Base-by-base conservation (phyloP, 2,329 filamentous ascomycete genomes). In the Colletotrichum higginsianum region DNA sequence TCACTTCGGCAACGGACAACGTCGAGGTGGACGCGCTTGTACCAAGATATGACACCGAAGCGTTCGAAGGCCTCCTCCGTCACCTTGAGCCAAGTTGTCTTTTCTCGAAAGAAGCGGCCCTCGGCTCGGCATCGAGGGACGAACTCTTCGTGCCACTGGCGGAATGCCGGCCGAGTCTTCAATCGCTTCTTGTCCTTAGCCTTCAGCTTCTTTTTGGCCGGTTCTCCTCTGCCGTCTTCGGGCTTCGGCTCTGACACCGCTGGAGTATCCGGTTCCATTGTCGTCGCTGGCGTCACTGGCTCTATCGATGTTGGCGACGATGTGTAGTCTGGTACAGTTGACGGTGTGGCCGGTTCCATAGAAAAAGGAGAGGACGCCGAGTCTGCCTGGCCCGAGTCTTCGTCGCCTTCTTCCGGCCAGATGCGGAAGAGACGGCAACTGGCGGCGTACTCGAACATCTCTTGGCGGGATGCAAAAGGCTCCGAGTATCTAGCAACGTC, bases 381-480 rank as follows among this genome's bases (percentile, higher is more conserved):
- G 3, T 42, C 53, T 23, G 6, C 1, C 9, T 38, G 35, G 0
- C 11, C n/a, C 15, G n/a, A 3, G 6, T 57, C 53, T 42, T 38
- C 35, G 6, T n/a, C 12, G 9, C 15, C 52, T 12, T 16, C 35
- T 4, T 50, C 7, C 1, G 83, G 77, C 1, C 78, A 74, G 0
- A 86, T 81, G 61, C 82, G 85, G 77, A 94, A 92, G 75, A 94
- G 84, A 1, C 87, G 85, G 73, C 89, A 91, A 0, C 79, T 80
- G 2, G 87, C 82, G 1, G 86, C 84, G 83, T 92, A 95, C 21
- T 86, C 83, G 78, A 89, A 95, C 75, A 95, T 80, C 1, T 86
- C 87, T 0, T 89, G 77, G 3, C 86, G 80, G 0, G 80, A 84
- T 0, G 73, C 67, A 75, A 96, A 95, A 0, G 88, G 87, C 15